phyloP scores from a whole-genome alignment of 2,329 filamentous ascomycete genomes.

The Fusarium coicis region DNA sequence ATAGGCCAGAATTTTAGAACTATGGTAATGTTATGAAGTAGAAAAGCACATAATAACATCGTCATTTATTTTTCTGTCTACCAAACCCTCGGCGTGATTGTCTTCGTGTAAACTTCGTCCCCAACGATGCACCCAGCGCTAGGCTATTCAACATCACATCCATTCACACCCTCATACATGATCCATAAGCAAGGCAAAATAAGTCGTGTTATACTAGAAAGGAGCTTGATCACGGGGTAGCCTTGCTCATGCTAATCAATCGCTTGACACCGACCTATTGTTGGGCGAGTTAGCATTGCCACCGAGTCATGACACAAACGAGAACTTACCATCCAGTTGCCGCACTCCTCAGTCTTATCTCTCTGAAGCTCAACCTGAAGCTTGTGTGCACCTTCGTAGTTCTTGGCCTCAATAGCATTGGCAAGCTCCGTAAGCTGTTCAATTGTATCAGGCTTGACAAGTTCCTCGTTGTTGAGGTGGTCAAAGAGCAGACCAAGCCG shows the following conservation, averaged over 20 bases:
- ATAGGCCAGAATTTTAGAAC: neutral
- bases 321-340: slow-evolving; percentile 83
- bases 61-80: slow-evolving; percentile 45
- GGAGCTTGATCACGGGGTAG: slow-evolving; percentile 64
- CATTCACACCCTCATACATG: slow-evolving; percentile 22
- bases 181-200: slow-evolving; percentile 31
- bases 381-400: slow-evolving; percentile 74
- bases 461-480: slow-evolving; percentile 94
- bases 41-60: slow-evolving; percentile 13
- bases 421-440: slow-evolving; percentile 73
- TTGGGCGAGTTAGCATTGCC: slow-evolving; percentile 52
- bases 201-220: slow-evolving; percentile 24
- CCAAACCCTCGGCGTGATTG: slow-evolving; percentile 36
- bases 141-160: slow-evolving; percentile 39
- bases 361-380: slow-evolving; percentile 81
- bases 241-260: slow-evolving; percentile 82
- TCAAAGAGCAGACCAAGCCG: slow-evolving; percentile 94
- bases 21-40: neutral
- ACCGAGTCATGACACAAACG: neutral
- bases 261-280: slow-evolving; percentile 78
- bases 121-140: slow-evolving; percentile 36
- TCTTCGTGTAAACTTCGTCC: slow-evolving; percentile 42
- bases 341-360: slow-evolving; percentile 82
- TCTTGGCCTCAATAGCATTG: slow-evolving; percentile 72
- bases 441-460: slow-evolving; percentile 83